Conservation (phyloP, 768 basidiomycete genomes). For the Pleurotus citrinopileatus region DNA sequence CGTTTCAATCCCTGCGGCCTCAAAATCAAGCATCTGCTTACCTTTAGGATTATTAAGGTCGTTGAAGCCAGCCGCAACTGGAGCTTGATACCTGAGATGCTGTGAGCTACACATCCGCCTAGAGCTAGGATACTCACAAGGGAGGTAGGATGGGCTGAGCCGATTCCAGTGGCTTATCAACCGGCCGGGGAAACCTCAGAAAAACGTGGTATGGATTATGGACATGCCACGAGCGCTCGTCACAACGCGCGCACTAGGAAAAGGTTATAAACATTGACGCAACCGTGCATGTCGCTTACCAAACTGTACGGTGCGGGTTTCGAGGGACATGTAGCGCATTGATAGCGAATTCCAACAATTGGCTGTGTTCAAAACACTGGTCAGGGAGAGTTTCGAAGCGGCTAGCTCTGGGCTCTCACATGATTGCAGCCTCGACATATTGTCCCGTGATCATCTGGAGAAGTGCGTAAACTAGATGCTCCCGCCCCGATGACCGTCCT, state of each 20-base stretch:
- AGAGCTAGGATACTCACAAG: constrained; percentile 43
- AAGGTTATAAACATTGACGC: constrained; percentile 4
- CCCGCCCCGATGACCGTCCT: constrained; percentile 59
- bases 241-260: constrained; percentile 72
- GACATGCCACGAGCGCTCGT: constrained; percentile 68
- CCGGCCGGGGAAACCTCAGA: constrained; percentile 81
- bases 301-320: constrained; percentile 67
- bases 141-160: constrained; percentile 62
- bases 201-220: constrained; percentile 88
- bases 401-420: constrained; percentile 32
- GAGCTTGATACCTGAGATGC: constrained; percentile 54
- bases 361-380: constrained; percentile 35
- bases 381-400: not conserved
- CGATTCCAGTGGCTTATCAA: constrained; percentile 49
- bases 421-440: constrained; percentile 59
- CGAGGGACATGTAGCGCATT: constrained; percentile 89
- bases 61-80: constrained; percentile 44
- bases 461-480: too few relatives aligned
- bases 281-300: constrained; percentile 39
- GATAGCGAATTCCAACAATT: constrained; percentile 79
- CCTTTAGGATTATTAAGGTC: constrained; percentile 54
- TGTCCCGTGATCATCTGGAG: constrained; percentile 52
- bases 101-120: constrained; percentile 11
- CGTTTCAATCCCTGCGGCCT: constrained; percentile 1
- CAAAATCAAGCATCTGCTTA: constrained; percentile 21